phyloP scores from a whole-genome alignment of 78 protist species.

The Polysphondylium violaceum region DNA sequence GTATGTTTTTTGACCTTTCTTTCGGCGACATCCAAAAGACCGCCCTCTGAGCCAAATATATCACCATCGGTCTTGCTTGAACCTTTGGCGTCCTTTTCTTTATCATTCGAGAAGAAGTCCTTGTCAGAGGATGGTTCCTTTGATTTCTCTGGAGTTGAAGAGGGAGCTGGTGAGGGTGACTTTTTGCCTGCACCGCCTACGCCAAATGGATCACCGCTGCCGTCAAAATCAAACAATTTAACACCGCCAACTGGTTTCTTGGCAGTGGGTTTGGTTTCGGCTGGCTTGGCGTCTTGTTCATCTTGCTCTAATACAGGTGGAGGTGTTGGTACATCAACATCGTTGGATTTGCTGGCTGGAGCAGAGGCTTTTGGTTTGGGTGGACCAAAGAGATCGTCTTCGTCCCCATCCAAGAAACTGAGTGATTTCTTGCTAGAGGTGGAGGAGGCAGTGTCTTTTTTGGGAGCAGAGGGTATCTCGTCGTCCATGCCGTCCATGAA shows the following conservation, averaged over 20 bases:
- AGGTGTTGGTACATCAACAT: background rate
- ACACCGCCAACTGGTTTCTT: conserved; percentile 82
- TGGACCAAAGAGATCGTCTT: conserved; percentile 25
- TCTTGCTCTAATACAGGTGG: conserved; percentile 4
- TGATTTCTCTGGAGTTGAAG: background rate
- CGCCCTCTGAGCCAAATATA: conserved; percentile 52
- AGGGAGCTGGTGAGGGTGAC: conserved; percentile 25
- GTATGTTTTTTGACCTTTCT: conserved; percentile 35
- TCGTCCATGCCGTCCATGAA: too few relatives aligned
- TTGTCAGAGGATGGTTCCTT: conserved; percentile 14
- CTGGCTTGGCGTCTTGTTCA: background rate
- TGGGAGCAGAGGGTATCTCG: background rate
- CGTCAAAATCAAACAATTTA: conserved; percentile 74
- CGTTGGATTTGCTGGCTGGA: background rate
- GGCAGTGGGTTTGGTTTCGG: conserved; percentile 1
- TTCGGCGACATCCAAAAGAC: conserved; percentile 38
- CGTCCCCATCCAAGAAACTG: conserved; percentile 29
- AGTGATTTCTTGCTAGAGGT: conserved; percentile 7
- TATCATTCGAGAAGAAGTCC: background rate
- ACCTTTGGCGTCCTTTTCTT: background rate
- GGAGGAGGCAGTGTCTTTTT: background rate
- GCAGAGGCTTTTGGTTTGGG: conserved; percentile 2
- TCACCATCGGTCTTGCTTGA: conserved; percentile 5
- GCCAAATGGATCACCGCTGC: background rate
- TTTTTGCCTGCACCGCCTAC: background rate